A percentile compares a stretch with the other conserved stretches of the same genome.
These are phyloP conservation scores for Boletales sp. DNA, from an alignment of 768 basidiomycete species.

Conservation along the genomic window DNA sequence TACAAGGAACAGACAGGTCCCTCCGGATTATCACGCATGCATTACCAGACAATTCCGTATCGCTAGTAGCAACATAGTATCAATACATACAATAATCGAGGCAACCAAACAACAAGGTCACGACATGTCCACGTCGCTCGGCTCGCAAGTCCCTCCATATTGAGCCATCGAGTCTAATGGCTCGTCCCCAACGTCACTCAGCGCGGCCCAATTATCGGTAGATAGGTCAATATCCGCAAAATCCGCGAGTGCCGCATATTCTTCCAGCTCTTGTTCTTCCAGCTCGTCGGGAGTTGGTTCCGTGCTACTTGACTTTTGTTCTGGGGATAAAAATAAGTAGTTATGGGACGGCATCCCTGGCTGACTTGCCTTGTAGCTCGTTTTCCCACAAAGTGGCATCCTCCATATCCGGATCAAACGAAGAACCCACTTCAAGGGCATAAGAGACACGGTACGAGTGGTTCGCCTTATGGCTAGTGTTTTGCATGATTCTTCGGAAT, in stretches of 20 bases:
- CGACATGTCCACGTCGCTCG: constrained; percentile 26
- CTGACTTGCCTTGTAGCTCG: constrained; percentile 42
- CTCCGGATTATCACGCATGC: too few species aligned
- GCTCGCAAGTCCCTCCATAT: background rate
- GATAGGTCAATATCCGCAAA: constrained; percentile 42
- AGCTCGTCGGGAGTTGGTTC: constrained; percentile 42
- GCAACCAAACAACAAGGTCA: constrained; percentile 7
- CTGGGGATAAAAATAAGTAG: constrained; percentile 6
- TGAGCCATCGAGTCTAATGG: background rate
- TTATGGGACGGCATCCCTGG: background rate
- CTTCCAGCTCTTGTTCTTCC: constrained; percentile 57
- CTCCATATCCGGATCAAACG: constrained; percentile 71
- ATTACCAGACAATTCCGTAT: background rate
- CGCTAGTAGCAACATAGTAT: background rate
- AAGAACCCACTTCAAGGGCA: constrained; percentile 66
- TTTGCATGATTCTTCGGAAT: constrained; percentile 61
- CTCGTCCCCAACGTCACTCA: constrained; percentile 22
- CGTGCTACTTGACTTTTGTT: background rate
- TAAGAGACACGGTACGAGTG: constrained; percentile 64
- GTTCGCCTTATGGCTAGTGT: constrained; percentile 43
- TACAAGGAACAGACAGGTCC: too few species aligned
- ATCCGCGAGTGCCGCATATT: constrained; percentile 41
- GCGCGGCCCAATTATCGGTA: constrained; percentile 11
- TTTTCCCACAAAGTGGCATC: constrained; percentile 60
- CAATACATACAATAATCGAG: constrained; percentile 5